Percentiles rank a stretch among this genome's conserved stretches.
These are phyloP conservation scores for Penicillium decumbens DNA, from an alignment of 2,329 filamentous ascomycete genomes.

Conservation along the genomic window DNA sequence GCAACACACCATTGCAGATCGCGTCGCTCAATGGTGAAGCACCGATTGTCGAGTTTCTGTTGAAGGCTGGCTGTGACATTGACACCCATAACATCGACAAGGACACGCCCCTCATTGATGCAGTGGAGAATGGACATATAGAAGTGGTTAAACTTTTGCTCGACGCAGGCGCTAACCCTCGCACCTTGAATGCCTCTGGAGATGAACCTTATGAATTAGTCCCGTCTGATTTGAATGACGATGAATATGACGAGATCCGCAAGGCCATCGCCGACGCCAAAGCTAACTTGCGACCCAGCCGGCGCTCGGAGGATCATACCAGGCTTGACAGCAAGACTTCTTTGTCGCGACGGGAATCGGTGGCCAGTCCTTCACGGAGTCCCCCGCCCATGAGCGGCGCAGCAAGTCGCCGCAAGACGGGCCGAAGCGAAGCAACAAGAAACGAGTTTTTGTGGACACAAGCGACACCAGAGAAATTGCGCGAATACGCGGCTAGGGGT, in stretches of 20 bases:
- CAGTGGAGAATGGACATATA: slow-evolving; percentile 89
- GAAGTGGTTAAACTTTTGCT: slow-evolving; percentile 82
- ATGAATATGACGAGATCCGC: slow-evolving; percentile 70
- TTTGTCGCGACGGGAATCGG: slow-evolving; percentile 43
- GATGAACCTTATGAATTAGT: slow-evolving; percentile 87
- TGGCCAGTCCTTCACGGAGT: slow-evolving; percentile 42
- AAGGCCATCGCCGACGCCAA: slow-evolving; percentile 62
- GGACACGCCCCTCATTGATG: slow-evolving; percentile 91
- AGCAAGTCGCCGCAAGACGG: slow-evolving; percentile 42
- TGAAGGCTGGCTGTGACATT: slow-evolving; percentile 77
- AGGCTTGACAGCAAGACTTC: slow-evolving; percentile 33
- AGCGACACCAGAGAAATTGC: slow-evolving; percentile 48
- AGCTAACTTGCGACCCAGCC: slow-evolving; percentile 49
- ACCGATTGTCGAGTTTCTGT: slow-evolving; percentile 80
- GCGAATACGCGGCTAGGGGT: slow-evolving; percentile 48
- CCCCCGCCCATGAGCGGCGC: slow-evolving; percentile 34
- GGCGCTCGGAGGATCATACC: slow-evolving; percentile 42
- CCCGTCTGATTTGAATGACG: slow-evolving; percentile 62
- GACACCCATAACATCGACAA: slow-evolving; percentile 74
- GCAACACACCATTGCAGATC: slow-evolving; percentile 94
- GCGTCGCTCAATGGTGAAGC: slow-evolving; percentile 81
- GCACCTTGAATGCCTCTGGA: slow-evolving; percentile 84
- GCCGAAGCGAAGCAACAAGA: slow-evolving; percentile 47
- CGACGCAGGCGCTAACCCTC: slow-evolving; percentile 82
- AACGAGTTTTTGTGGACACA: slow-evolving; percentile 50